Conservation (phyloP, 176 grass and related monocot species). For the Areca catechu region DNA sequence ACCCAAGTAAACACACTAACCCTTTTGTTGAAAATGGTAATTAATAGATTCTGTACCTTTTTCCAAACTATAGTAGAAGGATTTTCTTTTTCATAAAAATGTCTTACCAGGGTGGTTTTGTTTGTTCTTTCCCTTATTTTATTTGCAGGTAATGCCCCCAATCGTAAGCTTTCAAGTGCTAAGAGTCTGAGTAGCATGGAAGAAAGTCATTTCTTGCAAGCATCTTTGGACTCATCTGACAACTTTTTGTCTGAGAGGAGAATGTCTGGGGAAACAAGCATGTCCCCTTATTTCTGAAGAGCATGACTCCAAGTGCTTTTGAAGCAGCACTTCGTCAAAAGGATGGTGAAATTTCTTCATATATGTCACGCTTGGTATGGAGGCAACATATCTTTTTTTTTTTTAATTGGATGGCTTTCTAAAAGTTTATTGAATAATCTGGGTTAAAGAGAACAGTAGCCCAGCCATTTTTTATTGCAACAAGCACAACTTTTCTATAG, state of each 20-base stretch:
- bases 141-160: slow-evolving; percentile 47
- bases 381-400: slow-evolving; percentile 7
- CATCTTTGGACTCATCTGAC: slow-evolving; percentile 80
- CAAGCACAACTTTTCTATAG: no score
- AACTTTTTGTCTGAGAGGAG: slow-evolving; percentile 67
- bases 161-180: slow-evolving; percentile 63
- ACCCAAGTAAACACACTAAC: slow-evolving; percentile 24
- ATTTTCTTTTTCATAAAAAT: not conserved
- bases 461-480: no score
- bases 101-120: slow-evolving; percentile 12
- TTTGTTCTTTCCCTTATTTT: slow-evolving; percentile 20
- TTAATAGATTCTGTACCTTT: not conserved
- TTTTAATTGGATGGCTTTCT: not conserved
- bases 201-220: slow-evolving; percentile 92
- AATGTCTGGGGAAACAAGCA: slow-evolving; percentile 71
- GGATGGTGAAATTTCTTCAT: slow-evolving; percentile 92
- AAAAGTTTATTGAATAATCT: not conserved
- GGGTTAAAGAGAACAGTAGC: no score
- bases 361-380: slow-evolving; percentile 91
- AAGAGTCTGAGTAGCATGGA: slow-evolving; percentile 63
- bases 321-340: slow-evolving; percentile 91
- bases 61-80: not conserved
- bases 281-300: slow-evolving; percentile 82
- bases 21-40: not conserved
- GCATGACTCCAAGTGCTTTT: slow-evolving; percentile 98